Percentiles rank a stretch among this genome's conserved stretches.
phyloP scores from a whole-genome alignment of 2,329 filamentous ascomycete genomes.

The Aspergillus ustus region DNA sequence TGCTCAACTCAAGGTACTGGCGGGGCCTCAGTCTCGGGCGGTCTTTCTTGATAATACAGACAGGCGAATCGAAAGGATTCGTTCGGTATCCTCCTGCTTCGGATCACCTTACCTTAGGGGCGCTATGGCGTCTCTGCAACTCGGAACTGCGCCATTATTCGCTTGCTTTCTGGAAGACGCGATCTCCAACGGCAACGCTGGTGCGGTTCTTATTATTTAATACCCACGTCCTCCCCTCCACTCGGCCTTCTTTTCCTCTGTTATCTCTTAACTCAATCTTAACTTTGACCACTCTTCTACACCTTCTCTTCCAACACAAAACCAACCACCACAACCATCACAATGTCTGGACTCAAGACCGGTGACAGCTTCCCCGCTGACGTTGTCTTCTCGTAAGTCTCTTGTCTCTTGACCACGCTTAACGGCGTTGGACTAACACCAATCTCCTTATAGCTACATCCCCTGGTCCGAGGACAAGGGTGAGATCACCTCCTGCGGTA shows the following conservation, averaged over 20 bases:
- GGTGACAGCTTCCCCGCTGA: constrained; percentile 83
- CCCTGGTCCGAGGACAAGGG: constrained; percentile 72
- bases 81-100: constrained; percentile 44
- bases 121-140: constrained; percentile 18
- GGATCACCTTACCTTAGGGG: constrained; percentile 34
- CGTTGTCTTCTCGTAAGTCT: constrained; percentile 73
- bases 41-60: constrained; percentile 40
- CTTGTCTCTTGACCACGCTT: constrained; percentile 3
- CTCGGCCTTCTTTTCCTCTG: constrained; percentile 13
- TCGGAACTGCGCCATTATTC: constrained; percentile 22
- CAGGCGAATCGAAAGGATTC: constrained; percentile 37
- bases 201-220: constrained; percentile 27
- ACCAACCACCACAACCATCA: constrained; percentile 26
- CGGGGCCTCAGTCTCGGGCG: constrained; percentile 38
- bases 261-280: constrained; percentile 17
- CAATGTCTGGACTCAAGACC: constrained; percentile 72
- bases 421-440: constrained; percentile 12
- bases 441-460: constrained; percentile 64
- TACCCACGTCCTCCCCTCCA: constrained; percentile 23
- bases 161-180: constrained; percentile 14
- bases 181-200: constrained; percentile 21
- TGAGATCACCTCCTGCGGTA: constrained; percentile 75
- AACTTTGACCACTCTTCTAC: constrained; percentile 15
- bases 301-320: constrained; percentile 14
- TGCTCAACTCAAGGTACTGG: constrained; percentile 12